Conservation (phyloP, 2,329 filamentous ascomycete species). For the Penicillium polonicum region DNA sequence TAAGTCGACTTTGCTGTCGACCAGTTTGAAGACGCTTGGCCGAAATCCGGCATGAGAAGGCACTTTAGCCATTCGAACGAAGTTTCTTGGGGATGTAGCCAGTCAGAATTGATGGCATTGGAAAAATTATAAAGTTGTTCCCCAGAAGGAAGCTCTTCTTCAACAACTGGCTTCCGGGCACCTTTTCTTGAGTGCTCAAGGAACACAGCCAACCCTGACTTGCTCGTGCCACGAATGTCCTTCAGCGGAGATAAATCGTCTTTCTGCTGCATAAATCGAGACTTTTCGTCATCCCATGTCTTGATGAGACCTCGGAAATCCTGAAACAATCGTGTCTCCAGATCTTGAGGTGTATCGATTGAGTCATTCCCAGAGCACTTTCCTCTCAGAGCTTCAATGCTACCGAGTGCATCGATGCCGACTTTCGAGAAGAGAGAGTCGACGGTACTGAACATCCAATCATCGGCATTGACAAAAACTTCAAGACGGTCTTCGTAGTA, state of each 20-base stretch:
- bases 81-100: constrained; percentile 52
- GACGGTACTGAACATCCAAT: constrained; percentile 56
- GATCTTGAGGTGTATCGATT: constrained; percentile 17
- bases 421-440: constrained; percentile 54
- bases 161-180: constrained; percentile 40
- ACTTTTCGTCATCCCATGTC: constrained; percentile 48
- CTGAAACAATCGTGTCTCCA: constrained; percentile 34
- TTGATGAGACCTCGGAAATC: constrained; percentile 47
- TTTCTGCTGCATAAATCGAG: constrained; percentile 45
- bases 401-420: constrained; percentile 48
- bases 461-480: constrained; percentile 55
- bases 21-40: constrained; percentile 18
- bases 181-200: constrained; percentile 55
- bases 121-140: constrained; percentile 44
- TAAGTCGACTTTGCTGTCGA: constrained; percentile 49
- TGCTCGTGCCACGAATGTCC: constrained; percentile 48
- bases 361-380: constrained; percentile 20
- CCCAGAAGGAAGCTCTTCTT: constrained; percentile 42
- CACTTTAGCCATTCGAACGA: constrained; percentile 55
- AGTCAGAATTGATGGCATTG: constrained; percentile 46
- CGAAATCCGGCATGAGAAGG: constrained; percentile 48
- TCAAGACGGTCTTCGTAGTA: constrained; percentile 57
- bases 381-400: constrained; percentile 41
- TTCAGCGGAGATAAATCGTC: constrained; percentile 51
- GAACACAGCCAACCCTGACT: constrained; percentile 54